Conservation (phyloP, 2,329 filamentous ascomycete species). For the Dactylellina haptotyla region DNA sequence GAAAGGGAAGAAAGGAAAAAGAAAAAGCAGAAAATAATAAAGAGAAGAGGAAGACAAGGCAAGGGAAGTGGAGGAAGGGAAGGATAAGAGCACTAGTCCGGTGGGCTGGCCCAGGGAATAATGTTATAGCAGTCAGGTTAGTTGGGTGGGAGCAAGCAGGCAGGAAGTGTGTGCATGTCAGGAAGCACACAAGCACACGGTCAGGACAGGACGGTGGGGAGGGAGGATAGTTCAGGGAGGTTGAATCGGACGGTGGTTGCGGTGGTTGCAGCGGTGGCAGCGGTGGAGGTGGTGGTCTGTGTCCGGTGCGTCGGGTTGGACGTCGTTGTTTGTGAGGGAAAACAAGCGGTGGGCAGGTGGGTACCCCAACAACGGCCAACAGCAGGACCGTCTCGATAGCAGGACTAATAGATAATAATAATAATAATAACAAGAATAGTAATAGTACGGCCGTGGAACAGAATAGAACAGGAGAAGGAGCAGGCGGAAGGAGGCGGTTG, state of each 20-base stretch:
- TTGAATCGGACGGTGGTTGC: not conserved
- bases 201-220: too few species aligned
- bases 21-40: not conserved
- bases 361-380: too few species aligned
- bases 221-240: not conserved
- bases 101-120: slow-evolving; percentile 7
- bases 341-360: not conserved
- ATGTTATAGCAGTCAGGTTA: not conserved
- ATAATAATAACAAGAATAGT: too few species aligned
- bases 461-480: too few species aligned
- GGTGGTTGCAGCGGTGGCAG: not conserved
- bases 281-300: slow-evolving; percentile 11
- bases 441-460: too few species aligned
- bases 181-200: too few species aligned
- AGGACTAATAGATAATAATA: too few species aligned
- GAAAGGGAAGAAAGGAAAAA: not conserved
- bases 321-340: not conserved
- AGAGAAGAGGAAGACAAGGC: slow-evolving; percentile 6
- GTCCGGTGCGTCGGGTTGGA: not conserved
- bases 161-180: too few species aligned
- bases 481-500: too few species aligned
- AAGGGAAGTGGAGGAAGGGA: slow-evolving; percentile 6
- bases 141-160: not conserved
- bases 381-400: too few species aligned
- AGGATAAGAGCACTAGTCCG: not conserved